A percentile compares a stretch with the other conserved stretches of the same genome.
Evolutionary conservation across 768 basidiomycete genomes (phyloP).

Genomic region (Tylopilus balloui): DNA sequence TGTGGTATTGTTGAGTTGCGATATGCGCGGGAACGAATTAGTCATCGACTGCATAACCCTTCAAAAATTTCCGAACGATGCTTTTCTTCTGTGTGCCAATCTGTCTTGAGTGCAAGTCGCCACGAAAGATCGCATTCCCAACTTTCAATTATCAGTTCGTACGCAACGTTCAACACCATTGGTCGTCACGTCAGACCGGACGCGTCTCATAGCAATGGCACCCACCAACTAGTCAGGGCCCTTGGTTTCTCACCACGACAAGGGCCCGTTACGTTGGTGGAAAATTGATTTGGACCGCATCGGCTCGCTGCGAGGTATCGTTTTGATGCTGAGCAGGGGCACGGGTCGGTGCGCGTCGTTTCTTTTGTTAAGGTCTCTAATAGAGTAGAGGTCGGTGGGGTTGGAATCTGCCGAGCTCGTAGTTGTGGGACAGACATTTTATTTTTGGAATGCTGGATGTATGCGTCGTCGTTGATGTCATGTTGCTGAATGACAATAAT

Average conservation of each 20-base stretch:
- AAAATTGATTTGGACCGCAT: slow-evolving; percentile 43
- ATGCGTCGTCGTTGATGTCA: not conserved
- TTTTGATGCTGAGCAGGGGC: slow-evolving; percentile 50
- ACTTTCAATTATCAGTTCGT: too few species aligned
- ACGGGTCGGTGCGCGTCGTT: slow-evolving; percentile 38
- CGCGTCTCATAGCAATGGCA: not conserved
- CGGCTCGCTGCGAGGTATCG: slow-evolving; percentile 47
- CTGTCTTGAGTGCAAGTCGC: not conserved
- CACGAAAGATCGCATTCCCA: not conserved
- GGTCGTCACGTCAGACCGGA: not conserved
- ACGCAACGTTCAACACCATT: not conserved
- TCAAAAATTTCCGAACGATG: not conserved
- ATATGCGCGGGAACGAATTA: slow-evolving; percentile 18
- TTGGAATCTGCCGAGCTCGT: slow-evolving; percentile 42
- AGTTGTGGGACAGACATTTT: slow-evolving; percentile 64
- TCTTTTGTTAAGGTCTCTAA: slow-evolving; percentile 39
- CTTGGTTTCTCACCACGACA: slow-evolving; percentile 39
- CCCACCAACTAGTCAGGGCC: slow-evolving; percentile 63
- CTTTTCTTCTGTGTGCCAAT: not conserved
- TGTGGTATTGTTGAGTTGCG: not conserved
- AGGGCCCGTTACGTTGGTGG: slow-evolving; percentile 74
- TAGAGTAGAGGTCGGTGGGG: slow-evolving; percentile 55
- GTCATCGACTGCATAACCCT: slow-evolving; percentile 21
- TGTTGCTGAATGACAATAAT: too few species aligned
- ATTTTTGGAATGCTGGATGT: slow-evolving; percentile 11